Evolutionary conservation across 2,329 filamentous ascomycete species (phyloP).

Genomic region (Corniculantispora saksenae): DNA sequence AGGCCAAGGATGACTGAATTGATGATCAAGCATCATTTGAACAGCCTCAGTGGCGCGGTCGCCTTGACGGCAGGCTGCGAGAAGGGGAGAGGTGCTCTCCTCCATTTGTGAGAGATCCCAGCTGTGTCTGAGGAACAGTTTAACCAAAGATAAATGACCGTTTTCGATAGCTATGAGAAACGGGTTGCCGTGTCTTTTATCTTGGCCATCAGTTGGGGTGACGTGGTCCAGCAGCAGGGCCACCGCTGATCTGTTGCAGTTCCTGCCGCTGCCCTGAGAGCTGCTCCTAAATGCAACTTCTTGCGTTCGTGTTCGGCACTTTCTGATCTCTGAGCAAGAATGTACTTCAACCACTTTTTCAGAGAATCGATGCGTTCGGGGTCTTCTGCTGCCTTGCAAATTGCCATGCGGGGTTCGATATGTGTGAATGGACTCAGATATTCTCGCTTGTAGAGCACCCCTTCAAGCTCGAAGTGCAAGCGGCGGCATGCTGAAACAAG

Average conservation of each 20-base stretch:
- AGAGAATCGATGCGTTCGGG: neutral
- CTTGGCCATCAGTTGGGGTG: neutral
- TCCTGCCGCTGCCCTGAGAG: neutral
- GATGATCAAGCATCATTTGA: neutral
- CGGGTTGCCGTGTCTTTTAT: neutral
- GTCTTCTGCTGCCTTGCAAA: neutral
- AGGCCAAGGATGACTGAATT: neutral
- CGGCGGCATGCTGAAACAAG: neutral
- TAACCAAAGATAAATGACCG: neutral
- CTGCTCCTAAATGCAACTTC: neutral
- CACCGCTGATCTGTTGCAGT: neutral
- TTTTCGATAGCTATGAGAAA: neutral
- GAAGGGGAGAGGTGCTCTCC: neutral
- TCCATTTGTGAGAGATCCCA: neutral
- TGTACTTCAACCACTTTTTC: neutral
- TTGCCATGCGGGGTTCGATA: no score
- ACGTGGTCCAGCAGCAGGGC: neutral
- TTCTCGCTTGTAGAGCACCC: neutral
- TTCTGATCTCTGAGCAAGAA: neutral
- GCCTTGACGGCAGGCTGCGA: neutral
- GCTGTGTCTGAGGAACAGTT: neutral
- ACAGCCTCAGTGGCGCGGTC: neutral
- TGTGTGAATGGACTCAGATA: no score
- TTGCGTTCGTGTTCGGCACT: neutral
- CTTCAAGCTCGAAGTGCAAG: neutral